Conservation (phyloP, 2,329 filamentous ascomycete species). For the Lasiodiplodia theobromae region DNA sequence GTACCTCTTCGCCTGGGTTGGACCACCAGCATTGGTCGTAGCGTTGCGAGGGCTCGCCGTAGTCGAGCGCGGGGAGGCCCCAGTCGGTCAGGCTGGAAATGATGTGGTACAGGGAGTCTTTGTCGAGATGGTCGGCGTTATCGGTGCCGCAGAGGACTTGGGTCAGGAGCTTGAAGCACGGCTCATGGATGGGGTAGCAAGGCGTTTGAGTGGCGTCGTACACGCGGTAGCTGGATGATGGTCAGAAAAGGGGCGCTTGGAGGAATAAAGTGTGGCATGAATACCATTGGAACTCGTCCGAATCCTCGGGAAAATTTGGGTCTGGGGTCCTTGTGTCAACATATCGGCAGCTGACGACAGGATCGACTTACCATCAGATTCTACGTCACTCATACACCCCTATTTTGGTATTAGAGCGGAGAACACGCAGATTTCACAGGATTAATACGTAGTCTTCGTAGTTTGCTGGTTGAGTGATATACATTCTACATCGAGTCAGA, state of each 20-base stretch:
- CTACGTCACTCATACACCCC: not conserved
- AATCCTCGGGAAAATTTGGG: not conserved
- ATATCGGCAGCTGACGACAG: too few species aligned
- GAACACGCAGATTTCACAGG: too few species aligned
- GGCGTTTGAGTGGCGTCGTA: constrained; percentile 17
- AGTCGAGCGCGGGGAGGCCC: constrained; percentile 32
- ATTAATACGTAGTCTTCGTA: constrained; percentile 31
- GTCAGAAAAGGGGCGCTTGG: not conserved
- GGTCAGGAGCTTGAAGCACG: constrained; percentile 35
- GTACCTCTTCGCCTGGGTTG: constrained; percentile 34
- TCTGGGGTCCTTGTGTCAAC: not conserved
- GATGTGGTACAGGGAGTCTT: constrained; percentile 32
- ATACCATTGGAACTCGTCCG: constrained; percentile 6
- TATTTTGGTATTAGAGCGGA: not conserved
- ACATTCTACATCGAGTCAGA: constrained; percentile 29
- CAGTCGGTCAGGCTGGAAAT: not conserved
- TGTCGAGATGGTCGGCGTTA: constrained; percentile 29
- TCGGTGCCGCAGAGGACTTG: constrained; percentile 30
- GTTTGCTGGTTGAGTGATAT: constrained; percentile 32
- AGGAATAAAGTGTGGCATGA: not conserved
- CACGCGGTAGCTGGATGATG: constrained; percentile 25
- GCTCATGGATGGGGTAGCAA: constrained; percentile 36
- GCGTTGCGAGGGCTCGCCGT: constrained; percentile 25
- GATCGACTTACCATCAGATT: not conserved
- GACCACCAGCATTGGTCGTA: constrained; percentile 33